Conservation (phyloP, 352 stramenopile species). For the Globisporangium parvum region DNA sequence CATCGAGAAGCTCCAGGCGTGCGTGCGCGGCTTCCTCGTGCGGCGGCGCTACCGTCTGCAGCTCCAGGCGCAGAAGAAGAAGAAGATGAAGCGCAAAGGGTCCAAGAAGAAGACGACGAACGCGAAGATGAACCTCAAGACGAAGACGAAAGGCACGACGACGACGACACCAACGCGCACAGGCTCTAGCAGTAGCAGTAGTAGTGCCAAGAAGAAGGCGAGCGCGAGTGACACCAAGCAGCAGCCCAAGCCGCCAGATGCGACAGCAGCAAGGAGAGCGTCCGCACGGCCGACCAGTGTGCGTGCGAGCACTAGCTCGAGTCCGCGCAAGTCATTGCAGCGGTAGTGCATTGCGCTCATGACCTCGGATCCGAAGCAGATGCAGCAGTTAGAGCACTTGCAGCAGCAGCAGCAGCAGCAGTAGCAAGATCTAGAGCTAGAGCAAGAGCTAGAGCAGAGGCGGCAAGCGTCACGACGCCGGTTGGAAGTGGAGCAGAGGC, state of each 20-base stretch:
- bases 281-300: background rate
- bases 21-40: conserved; percentile 54
- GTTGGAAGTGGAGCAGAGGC: no score
- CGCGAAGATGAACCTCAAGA: no score
- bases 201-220: conserved; percentile 1
- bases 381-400: background rate
- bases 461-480: no score
- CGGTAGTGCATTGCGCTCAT: background rate
- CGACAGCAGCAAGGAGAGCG: background rate
- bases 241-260: background rate
- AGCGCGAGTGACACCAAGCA: background rate
- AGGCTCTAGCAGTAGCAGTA: background rate
- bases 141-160: conserved; percentile 12
- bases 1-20: conserved; percentile 45
- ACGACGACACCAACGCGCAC: background rate
- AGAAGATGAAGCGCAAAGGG: conserved; percentile 14
- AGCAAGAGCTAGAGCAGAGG: no score
- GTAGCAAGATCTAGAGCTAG: no score
- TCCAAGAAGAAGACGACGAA: conserved; percentile 18
- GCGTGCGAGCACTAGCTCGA: background rate
- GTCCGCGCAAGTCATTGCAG: background rate
- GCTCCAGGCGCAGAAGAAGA: conserved; percentile 18
- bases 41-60: conserved; percentile 24
- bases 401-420: background rate
- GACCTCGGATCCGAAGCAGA: no score